Evolutionary conservation across 2,329 filamentous ascomycete genomes (phyloP), one percentile per base, ranked within the genome.

Genomic region (Niveomyces coronatus): DNA sequence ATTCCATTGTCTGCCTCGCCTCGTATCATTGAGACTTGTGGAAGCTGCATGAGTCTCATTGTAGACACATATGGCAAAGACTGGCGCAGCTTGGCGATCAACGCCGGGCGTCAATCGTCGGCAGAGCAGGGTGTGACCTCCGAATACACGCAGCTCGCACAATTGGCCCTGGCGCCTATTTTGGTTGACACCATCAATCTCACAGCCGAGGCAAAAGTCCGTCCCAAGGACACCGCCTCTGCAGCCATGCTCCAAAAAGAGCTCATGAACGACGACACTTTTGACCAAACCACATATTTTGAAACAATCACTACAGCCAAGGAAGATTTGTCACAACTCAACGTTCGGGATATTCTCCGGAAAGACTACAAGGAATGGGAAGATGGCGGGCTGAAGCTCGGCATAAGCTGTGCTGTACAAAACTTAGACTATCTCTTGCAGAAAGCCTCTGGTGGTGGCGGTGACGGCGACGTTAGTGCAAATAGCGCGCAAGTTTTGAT

Each of bases 321-420:
- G 57, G 71, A 76, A 45, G 73, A 86, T 47, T 68, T 91, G 36
- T 72, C 69, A 3, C 48, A 53, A 0, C 60, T 91, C 31, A 63
- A 60, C 26, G 57, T 86, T 47, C 62, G 70, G 16, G 84, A 88
- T 48, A 70, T 88, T 27, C 58, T 89, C 37, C 69, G 82, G 45
- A 89, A 89, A 56, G 85, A 93, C 60, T 93, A 88, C 61, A 93
- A 93, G 62, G 70, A 83, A 52, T 91, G 84, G 84, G 62, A 61
- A 9, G 74, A 76, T 39, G 62, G 62, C 9, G 61, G 57, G 0
- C 53, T 76, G 26, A 65, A 61, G 14, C 65, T 89, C 4, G 84
- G 84, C n/a, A 75, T 85, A 13, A 74, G 75, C 49, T 74, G 74
- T 29, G 66, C 80, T 3, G 74, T 82, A 3, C 76, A 76, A 47